Conservation (phyloP, 164 flowering plant genomes). For the Umbilicus rupestris region DNA sequence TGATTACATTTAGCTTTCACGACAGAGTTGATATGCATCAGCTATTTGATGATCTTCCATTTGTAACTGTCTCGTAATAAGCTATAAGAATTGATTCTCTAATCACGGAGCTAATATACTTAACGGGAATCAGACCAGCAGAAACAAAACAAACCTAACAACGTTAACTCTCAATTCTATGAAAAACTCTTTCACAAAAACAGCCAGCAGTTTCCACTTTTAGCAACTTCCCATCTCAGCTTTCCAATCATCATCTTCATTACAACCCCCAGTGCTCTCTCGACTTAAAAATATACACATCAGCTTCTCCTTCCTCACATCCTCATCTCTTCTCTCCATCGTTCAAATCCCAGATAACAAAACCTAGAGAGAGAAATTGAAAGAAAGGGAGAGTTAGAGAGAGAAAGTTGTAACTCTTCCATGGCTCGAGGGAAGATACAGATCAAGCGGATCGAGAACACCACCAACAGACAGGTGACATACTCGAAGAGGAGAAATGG, state of each 20-base stretch:
- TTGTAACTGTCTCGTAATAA: too few relatives aligned
- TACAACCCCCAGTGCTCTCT: background rate
- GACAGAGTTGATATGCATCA: too few relatives aligned
- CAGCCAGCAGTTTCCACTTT: background rate
- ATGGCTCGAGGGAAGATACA: slow-evolving; percentile 56
- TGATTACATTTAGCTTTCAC: too few relatives aligned
- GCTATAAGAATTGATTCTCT: too few relatives aligned
- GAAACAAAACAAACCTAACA: too few relatives aligned
- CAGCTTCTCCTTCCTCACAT: background rate
- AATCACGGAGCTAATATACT: too few relatives aligned
- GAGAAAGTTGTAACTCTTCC: background rate
- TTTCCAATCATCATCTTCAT: slow-evolving; percentile 7
- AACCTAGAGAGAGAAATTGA: slow-evolving; percentile 13
- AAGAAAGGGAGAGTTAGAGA: too few relatives aligned
- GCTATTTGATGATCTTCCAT: too few relatives aligned
- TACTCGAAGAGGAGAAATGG: slow-evolving; percentile 49
- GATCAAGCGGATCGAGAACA: slow-evolving; percentile 51
- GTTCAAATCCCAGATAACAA: background rate
- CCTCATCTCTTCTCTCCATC: background rate
- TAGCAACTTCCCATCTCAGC: slow-evolving; percentile 1
- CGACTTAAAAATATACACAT: background rate
- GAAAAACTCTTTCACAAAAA: slow-evolving; percentile 1
- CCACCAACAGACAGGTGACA: slow-evolving; percentile 49
- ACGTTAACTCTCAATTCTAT: background rate
- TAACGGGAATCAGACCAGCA: too few relatives aligned